These are phyloP conservation scores for Macaranga tanarius DNA, from an alignment of 441 rosid species.

Conservation along the genomic window DNA sequence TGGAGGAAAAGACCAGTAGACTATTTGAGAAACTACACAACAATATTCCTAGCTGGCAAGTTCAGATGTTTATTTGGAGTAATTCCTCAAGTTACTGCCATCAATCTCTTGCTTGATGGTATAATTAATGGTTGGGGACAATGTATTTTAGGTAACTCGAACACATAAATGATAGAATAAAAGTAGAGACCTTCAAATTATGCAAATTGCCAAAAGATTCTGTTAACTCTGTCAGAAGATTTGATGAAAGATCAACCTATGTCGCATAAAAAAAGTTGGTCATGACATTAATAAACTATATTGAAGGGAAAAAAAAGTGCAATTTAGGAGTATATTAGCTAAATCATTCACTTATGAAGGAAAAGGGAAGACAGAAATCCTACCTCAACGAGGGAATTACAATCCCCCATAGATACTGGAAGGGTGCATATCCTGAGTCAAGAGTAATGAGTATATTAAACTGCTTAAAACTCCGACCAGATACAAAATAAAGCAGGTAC, in stretches of 20 bases:
- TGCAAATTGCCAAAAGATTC: conserved; percentile 55
- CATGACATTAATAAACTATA: conserved; percentile 14
- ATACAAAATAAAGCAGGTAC: not conserved
- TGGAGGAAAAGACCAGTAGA: conserved; percentile 3
- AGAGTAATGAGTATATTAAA: conserved; percentile 14
- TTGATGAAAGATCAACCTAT: conserved; percentile 89
- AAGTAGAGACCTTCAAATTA: conserved; percentile 59
- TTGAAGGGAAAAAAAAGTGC: not conserved
- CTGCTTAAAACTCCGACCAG: not conserved
- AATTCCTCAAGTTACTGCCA: not conserved
- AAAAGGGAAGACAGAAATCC: not conserved
- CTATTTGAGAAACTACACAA: not conserved
- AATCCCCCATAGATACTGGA: conserved; percentile 52
- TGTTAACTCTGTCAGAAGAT: conserved; percentile 67
- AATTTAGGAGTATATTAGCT: not conserved
- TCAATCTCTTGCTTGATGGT: not conserved
- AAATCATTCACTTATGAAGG: not conserved
- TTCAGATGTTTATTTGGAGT: not conserved
- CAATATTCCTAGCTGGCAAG: not conserved
- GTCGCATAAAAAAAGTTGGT: conserved; percentile 11
- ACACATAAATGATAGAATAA: not conserved
- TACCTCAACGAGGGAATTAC: conserved; percentile 73
- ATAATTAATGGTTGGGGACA: not conserved
- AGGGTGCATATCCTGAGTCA: conserved; percentile 55
- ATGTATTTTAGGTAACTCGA: not conserved